Base-by-base conservation (phyloP, 2,329 filamentous ascomycete genomes). In the Hymenoscyphus repandus region DNA sequence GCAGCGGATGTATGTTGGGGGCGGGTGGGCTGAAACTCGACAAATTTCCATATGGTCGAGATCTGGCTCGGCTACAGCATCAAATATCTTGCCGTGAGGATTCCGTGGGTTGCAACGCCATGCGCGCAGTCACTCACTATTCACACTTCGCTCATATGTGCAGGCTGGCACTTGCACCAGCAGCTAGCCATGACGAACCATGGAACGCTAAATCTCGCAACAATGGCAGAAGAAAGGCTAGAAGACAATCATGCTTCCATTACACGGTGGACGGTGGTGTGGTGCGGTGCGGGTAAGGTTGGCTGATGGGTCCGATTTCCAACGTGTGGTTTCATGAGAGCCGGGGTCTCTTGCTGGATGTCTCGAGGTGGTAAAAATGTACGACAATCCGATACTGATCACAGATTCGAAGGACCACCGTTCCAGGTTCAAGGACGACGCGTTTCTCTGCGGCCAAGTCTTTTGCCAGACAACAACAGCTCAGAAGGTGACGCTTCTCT, bases 241-340 rank as follows among this genome's bases (percentile, higher is more conserved):
- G 58, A 57, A 57, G 38, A 33, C 34, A n/a, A n/a, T 39, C 30
- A 17, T 18, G 38, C 17, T 37, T 51, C 47, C 20, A 13, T 32
- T 27, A 33, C n/a, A 20, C 5, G 30, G n/a, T 30, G 15, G 49
- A 45, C 10, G 41, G 36, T n/a, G n/a, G n/a, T n/a, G n/a, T n/a
- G n/a, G n/a, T n/a, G n/a, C n/a, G n/a, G 38, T 50, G 48, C 50
- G 47, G 52, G 46, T 57, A 57, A 49, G 47, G 49, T 33, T 52
- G n/a, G 18, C 5, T 50, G 17, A 39, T 32, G 20, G 27, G 12
- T 43, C 22, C 5, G 42, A 32, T 45, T 36, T 46, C 48, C 47
- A 52, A 45, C 43, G 51, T 41, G 42, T 46, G 45, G 56, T 60
- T 58, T 60, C 58, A 60, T 32, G 50, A 52, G 15, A 30, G 41